These are phyloP conservation scores for Alternaria rosae DNA, from an alignment of 2,329 filamentous ascomycete genomes.

Conservation along the genomic window DNA sequence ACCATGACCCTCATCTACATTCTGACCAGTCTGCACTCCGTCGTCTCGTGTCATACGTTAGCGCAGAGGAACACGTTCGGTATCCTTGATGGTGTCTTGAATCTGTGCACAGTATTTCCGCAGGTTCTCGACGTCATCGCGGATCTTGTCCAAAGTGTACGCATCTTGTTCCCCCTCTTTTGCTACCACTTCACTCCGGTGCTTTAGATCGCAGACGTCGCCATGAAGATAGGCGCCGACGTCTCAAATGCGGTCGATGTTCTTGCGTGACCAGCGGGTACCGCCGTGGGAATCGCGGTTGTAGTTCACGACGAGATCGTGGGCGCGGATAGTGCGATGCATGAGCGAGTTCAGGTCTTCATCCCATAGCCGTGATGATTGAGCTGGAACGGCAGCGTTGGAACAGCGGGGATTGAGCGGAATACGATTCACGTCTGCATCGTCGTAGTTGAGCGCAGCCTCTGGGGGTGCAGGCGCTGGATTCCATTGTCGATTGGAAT, in stretches of 20 bases:
- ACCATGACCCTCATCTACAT: not conserved
- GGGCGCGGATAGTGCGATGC: slow-evolving; percentile 24
- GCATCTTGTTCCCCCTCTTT: not conserved
- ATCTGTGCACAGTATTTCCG: not conserved
- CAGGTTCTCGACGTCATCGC: not conserved
- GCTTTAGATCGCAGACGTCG: slow-evolving; percentile 13
- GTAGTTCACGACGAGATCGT: slow-evolving; percentile 29
- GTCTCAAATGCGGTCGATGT: slow-evolving; percentile 16
- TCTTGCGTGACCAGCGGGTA: slow-evolving; percentile 22
- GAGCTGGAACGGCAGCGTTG: not conserved
- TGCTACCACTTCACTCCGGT: not conserved
- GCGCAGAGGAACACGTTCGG: not conserved
- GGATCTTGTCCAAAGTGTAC: not conserved
- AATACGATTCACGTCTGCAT: not conserved
- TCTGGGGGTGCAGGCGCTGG: not conserved
- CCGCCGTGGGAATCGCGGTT: slow-evolving; percentile 21
- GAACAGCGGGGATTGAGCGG: not conserved
- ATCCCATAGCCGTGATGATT: slow-evolving; percentile 15
- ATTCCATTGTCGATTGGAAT: not conserved
- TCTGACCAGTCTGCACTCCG: not conserved
- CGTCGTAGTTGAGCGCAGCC: not conserved
- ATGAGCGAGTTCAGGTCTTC: slow-evolving; percentile 18
- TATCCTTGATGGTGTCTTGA: not conserved
- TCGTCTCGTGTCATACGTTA: not conserved
- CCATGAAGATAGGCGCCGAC: slow-evolving; percentile 19